Conservation (phyloP, 805 yeast species). For the Kregervanrija delftensis region DNA sequence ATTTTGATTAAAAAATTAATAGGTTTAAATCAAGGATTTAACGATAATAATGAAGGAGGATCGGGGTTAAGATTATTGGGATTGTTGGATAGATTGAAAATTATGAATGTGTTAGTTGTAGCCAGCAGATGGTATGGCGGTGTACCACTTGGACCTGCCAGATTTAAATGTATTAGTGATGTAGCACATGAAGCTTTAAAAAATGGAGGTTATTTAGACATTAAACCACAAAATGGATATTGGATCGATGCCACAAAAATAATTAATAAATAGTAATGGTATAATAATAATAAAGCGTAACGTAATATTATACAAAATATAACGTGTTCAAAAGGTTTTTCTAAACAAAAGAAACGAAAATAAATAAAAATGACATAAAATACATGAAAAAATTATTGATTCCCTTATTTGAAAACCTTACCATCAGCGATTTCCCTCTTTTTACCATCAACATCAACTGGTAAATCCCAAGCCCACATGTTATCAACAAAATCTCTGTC, state of each 20-base stretch:
- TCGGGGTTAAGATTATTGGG: slow-evolving; percentile 59
- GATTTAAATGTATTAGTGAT: slow-evolving; percentile 62
- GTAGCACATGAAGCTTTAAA: slow-evolving; percentile 47
- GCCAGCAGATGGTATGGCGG: slow-evolving; percentile 86
- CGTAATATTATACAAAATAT: not conserved
- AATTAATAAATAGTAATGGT: not conserved
- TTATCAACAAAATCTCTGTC: slow-evolving; percentile 76
- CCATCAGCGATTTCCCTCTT: slow-evolving; percentile 90
- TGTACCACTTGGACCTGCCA: slow-evolving; percentile 57
- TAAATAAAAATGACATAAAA: not conserved
- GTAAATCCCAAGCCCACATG: slow-evolving; percentile 99
- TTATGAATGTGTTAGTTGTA: slow-evolving; percentile 53
- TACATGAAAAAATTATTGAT: not conserved
- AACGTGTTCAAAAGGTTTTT: too few relatives aligned
- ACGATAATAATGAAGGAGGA: slow-evolving; percentile 71
- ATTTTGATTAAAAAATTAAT: slow-evolving; percentile 12
- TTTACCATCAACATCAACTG: slow-evolving; percentile 73
- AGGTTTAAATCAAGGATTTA: slow-evolving; percentile 46
- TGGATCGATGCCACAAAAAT: slow-evolving; percentile 12
- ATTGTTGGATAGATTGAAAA: slow-evolving; percentile 40
- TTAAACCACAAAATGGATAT: slow-evolving; percentile 1
- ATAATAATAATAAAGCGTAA: not conserved
- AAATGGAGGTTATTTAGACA: slow-evolving; percentile 26
- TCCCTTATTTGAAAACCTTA: slow-evolving; percentile 82
- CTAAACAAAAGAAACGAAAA: too few relatives aligned